Evolutionary conservation across 495 filamentous ascomycete species (phyloP).

Genomic region (Barbatosphaeria neglecta): DNA sequence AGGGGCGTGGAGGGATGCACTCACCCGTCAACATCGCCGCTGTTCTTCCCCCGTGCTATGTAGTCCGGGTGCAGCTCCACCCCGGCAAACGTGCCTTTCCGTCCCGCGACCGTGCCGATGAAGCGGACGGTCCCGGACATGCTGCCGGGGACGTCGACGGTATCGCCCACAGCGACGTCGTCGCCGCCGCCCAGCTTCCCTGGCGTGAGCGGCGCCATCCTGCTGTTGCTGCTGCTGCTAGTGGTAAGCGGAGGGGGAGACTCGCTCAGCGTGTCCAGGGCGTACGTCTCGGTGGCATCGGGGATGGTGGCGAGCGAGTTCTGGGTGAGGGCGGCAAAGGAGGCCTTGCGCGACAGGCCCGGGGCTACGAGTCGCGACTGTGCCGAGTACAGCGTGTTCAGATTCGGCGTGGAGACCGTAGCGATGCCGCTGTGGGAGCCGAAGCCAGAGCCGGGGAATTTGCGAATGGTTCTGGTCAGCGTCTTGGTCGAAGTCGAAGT

Average conservation of each 20-base stretch:
- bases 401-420: constrained; percentile 49
- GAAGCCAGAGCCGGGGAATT: constrained; percentile 27
- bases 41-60: constrained; percentile 83
- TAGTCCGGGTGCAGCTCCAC: constrained; percentile 80
- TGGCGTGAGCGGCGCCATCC: constrained; percentile 21
- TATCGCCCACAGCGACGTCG: constrained; percentile 64
- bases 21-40: constrained; percentile 91
- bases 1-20: too few relatives aligned
- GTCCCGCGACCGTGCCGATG: constrained; percentile 74
- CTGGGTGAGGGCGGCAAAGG: constrained; percentile 51
- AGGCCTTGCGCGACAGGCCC: constrained; percentile 51
- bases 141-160: constrained; percentile 86
- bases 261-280: constrained; percentile 38
- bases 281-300: constrained; percentile 50
- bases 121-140: constrained; percentile 90
- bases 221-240: too few relatives aligned
- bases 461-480: constrained; percentile 68
- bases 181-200: constrained; percentile 19
- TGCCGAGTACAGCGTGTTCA: constrained; percentile 35
- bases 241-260: too few relatives aligned
- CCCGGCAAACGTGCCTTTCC: constrained; percentile 87
- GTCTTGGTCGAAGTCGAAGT: constrained; percentile 38
- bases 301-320: constrained; percentile 46
- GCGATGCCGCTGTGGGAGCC: constrained; percentile 38
- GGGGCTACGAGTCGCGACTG: constrained; percentile 30